These are phyloP conservation scores for Periglandula ipomoeae DNA, from an alignment of 2,329 filamentous ascomycete genomes.

Conservation along the genomic window DNA sequence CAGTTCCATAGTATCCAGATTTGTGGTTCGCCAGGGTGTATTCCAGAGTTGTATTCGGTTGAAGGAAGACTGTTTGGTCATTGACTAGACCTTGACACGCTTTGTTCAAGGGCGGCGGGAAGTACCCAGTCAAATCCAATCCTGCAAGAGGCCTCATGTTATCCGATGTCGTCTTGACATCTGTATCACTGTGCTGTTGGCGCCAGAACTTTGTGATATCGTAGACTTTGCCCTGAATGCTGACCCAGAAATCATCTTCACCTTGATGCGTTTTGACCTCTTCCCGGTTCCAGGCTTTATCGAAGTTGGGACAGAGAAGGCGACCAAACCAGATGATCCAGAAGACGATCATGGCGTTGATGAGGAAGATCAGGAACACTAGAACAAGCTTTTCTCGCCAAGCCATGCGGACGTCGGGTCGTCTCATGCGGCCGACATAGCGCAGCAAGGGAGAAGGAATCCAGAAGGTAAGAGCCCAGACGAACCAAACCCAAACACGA, in stretches of 20 bases:
- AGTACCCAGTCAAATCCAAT: constrained; percentile 73
- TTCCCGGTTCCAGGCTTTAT: constrained; percentile 74
- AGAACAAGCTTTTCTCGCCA: constrained; percentile 94
- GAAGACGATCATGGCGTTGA: constrained; percentile 79
- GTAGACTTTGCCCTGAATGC: constrained; percentile 80
- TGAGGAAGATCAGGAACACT: constrained; percentile 66
- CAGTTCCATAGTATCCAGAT: constrained; percentile 55
- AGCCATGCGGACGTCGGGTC: constrained; percentile 90
- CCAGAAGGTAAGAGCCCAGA: constrained; percentile 88
- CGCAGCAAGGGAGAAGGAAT: constrained; percentile 79
- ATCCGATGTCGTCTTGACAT: constrained; percentile 47
- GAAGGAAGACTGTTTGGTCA: constrained; percentile 44
- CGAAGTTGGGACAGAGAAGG: constrained; percentile 78
- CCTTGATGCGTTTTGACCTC: constrained; percentile 65
- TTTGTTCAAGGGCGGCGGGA: constrained; percentile 64
- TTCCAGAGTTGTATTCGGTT: constrained; percentile 54
- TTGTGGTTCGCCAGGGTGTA: constrained; percentile 53
- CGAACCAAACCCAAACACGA: constrained; percentile 69
- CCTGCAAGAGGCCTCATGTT: constrained; percentile 75
- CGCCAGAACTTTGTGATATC: constrained; percentile 87
- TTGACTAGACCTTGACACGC: constrained; percentile 68
- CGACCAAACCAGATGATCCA: constrained; percentile 84
- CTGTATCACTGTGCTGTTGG: constrained; percentile 68
- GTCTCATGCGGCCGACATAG: constrained; percentile 88
- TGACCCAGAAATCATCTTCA: constrained; percentile 76